These are phyloP conservation scores for Crithidia brevicula DNA, from an alignment of 208 protist species.

Conservation along the genomic window DNA sequence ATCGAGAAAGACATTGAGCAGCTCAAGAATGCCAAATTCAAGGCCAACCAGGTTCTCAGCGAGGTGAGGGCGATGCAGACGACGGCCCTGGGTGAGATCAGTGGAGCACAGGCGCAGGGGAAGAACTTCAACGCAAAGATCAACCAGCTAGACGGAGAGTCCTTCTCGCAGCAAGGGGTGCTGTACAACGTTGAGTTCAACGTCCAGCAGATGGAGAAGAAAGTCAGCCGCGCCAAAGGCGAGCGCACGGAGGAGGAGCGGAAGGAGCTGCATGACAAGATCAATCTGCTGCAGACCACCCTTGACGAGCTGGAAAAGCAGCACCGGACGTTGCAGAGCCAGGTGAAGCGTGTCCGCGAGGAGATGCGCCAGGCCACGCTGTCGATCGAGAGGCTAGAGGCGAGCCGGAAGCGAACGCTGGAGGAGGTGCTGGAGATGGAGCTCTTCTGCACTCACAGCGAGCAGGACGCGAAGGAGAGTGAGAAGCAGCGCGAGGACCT, in stretches of 20 bases:
- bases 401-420: conserved; percentile 46
- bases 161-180: conserved; percentile 92
- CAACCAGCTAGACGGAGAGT: conserved; percentile 80
- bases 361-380: conserved; percentile 76
- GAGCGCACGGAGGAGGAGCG: conserved; percentile 94
- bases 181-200: conserved; percentile 96
- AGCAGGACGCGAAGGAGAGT: conserved; percentile 53
- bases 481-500: conserved; percentile 74
- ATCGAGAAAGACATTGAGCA: conserved; percentile 79
- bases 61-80: conserved; percentile 65
- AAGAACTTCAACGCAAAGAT: conserved; percentile 90
- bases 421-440: conserved; percentile 83
- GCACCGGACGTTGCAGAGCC: conserved; percentile 74
- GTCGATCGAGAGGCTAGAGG: conserved; percentile 57
- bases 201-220: conserved; percentile 96
- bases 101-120: conserved; percentile 77
- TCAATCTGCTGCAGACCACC: conserved; percentile 80
- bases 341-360: conserved; percentile 92
- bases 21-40: conserved; percentile 85
- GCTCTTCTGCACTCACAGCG: conserved; percentile 79
- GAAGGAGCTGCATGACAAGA: conserved; percentile 82
- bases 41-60: conserved; percentile 81
- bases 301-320: conserved; percentile 85
- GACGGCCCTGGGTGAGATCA: conserved; percentile 83
- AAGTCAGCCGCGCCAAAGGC: conserved; percentile 88